Base-by-base conservation (phyloP, 164 flowering plant species). In the Magnolia sinica region DNA sequence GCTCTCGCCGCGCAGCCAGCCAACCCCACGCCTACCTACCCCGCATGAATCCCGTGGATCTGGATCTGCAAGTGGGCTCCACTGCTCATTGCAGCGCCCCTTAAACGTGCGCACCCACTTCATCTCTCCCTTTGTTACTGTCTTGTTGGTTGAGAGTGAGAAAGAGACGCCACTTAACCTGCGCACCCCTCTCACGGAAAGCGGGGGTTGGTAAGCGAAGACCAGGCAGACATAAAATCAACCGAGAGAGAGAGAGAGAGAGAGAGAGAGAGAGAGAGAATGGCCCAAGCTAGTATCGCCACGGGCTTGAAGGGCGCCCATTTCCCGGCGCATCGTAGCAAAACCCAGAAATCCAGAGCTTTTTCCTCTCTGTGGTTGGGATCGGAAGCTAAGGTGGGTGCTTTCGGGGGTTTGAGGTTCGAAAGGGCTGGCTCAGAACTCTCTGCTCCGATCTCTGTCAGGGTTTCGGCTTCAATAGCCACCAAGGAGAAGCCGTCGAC, bases 401-500 rank as follows among this genome's bases (percentile, higher is more conserved):
- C 55, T 72, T 82, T 78, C 29, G 71, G 63, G 70, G 73, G 80
- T 69, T 76, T 87, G 78, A 86, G 76, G 73, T 70, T 66, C 23
- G 66, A 74, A 52, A 72, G 66, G 73, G 69, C 61, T 23, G 50
- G 64, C 52, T 59, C 23, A 4, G 3, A 22, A 64, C 70, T 76
- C 23, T 55, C 58, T 50, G 16, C 23, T 23, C 27, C 63, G 69
- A 22, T 58, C 73, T 70, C 80, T 1, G 14, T 87, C 16, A 87
- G 74, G 85, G 88, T 88, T 76, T 84, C 86, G 2, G 95, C 97
- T 45, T 87, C 98, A 0, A 85, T 80, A 65, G 85, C 91, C 14
- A 77, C 95, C 1, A 73, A 91, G 1, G 95, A 90, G 85, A 93
- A 90, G 87, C 89, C 91, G 7, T 88, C 93, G 1, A 81, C 79